Base-by-base conservation (phyloP, 2,329 filamentous ascomycete genomes). In the Dactylonectria estremocensis region DNA sequence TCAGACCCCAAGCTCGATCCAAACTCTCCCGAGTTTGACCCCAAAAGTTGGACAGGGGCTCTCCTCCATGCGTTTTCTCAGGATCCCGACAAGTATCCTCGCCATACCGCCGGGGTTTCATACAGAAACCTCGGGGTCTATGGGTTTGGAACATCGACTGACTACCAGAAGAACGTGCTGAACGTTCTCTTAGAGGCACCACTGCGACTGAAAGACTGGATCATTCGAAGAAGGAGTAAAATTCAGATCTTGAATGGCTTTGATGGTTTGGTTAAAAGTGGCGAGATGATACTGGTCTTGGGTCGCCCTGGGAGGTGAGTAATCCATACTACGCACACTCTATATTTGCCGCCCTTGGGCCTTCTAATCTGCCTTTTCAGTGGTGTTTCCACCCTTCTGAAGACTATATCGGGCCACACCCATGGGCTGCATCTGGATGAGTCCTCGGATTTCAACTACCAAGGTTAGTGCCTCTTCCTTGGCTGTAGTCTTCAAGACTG, bases 11-110 rank as follows among this genome's bases (percentile, higher is more conserved):
- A 64, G 11, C 64, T 71, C 22, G 67, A 71, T n/a, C 69, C 69
- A 20, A 65, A 65, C 40, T 67, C 69, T 5, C 31, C 56, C 11
- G 50, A 64, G 2, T 71, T 71, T 31, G 45, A 58, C 40, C 43
- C 67, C 22, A 67, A 68, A 37, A 37, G 20, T 13, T 71, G 69
- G 69, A 53, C 52, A 10, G 49, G 52, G 8, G 57, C 69, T 5
- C 46, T 71, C 4, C 68, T 74, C 0, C 70, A 74, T 13, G 63
- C 72, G 3, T 74, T 74, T 11, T 71, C 68, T 0, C 60, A 71
- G 4, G 70, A 74, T 6, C 64, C 66, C 0, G 37, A 22, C 6
- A 74, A 67, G 66, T 69, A 59, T 18, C 69, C 67, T 22, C 67
- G 69, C 14, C 69, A 71, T 10, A 63, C 61, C 4, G 62, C 68